Evolutionary conservation across 73 alveolate species (phyloP), one percentile per base, ranked within the genome.

Genomic region (Symbiodinium pilosum): DNA sequence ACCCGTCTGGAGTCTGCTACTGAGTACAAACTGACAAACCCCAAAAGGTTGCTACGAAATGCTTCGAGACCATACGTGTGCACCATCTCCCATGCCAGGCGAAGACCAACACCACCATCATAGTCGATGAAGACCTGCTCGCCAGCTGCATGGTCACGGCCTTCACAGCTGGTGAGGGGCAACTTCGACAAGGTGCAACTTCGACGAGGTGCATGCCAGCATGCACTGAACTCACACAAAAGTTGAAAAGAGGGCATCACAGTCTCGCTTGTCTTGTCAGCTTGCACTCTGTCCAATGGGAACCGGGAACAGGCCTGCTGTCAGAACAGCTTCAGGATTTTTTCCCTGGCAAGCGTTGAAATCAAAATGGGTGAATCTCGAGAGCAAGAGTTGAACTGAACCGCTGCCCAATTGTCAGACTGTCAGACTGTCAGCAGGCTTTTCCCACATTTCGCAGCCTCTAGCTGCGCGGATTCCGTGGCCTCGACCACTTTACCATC

Each of bases 61-160:
- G 84, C 84, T 51, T 30, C 3, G 59, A 59, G 43, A 36, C 95
- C 95, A 32, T 89, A 89, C 47, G 95, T 89, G 47, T 89, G 87
- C 95, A 89, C 95, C 95, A 89, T 89, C 86, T 89, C 95, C 95
- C 95, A 89, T 2, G 95, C 95, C 95, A 89, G 75, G 38, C 95
- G 43, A 73, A 89, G 75, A 38, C 95, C 95, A 34, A 89, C 95
- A 3, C 95, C 95, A 41, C 95, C 95, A 64, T 89, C 95, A 16
- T 89, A 89, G 47, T 89, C 95, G 81, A 89, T 89, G 40, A 89
- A 89, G 47, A 89, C 36, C 73, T 89, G 95, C 71, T 89, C 95
- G 34, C 87, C 95, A 14, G 75, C 77, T 5, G 69, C 87, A 30
- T 89, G 95, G 44, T 89, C 95, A 40, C 95, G 73, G 87, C 95